A percentile compares a stretch with the other conserved stretches of the same genome.
Conservation (phyloP, 2,329 filamentous ascomycete species). For the Alternaria sp. region DNA sequence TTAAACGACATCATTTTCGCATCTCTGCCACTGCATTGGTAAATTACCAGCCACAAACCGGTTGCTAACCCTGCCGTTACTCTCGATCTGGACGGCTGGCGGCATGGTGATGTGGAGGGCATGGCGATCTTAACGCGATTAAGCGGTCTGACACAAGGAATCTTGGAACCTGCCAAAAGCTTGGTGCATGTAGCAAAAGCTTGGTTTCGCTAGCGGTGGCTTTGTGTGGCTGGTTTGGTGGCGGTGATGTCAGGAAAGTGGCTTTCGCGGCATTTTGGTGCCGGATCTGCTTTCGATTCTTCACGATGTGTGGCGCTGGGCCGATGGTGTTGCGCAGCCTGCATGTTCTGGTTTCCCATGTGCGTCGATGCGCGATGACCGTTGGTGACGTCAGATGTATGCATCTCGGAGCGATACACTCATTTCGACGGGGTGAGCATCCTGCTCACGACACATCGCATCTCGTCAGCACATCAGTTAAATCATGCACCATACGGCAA, state of each 20-base stretch:
- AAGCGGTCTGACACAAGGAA: slow-evolving; percentile 15
- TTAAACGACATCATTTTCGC: slow-evolving; percentile 23
- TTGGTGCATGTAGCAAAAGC: slow-evolving; percentile 23
- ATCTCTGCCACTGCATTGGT: slow-evolving; percentile 16
- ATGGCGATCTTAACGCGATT: slow-evolving; percentile 12
- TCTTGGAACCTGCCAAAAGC: slow-evolving; percentile 30
- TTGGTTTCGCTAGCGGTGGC: slow-evolving; percentile 28
- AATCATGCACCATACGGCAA: neutral
- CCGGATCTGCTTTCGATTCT: slow-evolving; percentile 1
- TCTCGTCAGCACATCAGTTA: neutral
- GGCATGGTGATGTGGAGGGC: slow-evolving; percentile 8
- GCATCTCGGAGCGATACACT: neutral
- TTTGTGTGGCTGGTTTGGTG: slow-evolving; percentile 12
- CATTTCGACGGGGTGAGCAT: neutral
- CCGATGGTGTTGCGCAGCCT: neutral
- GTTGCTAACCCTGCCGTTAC: slow-evolving; percentile 27
- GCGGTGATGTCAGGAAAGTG: slow-evolving; percentile 22
- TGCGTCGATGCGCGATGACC: neutral
- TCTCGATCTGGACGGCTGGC: neutral
- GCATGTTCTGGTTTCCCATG: neutral
- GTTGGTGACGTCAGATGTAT: slow-evolving; percentile 3
- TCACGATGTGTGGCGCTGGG: neutral
- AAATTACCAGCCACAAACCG: slow-evolving; percentile 37
- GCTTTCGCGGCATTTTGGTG: slow-evolving; percentile 6
- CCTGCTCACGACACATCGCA: neutral